Percentiles rank a stretch among this genome's conserved stretches.
Evolutionary conservation across 164 flowering plant genomes (phyloP).

Genomic region (Berberis thunbergii): DNA sequence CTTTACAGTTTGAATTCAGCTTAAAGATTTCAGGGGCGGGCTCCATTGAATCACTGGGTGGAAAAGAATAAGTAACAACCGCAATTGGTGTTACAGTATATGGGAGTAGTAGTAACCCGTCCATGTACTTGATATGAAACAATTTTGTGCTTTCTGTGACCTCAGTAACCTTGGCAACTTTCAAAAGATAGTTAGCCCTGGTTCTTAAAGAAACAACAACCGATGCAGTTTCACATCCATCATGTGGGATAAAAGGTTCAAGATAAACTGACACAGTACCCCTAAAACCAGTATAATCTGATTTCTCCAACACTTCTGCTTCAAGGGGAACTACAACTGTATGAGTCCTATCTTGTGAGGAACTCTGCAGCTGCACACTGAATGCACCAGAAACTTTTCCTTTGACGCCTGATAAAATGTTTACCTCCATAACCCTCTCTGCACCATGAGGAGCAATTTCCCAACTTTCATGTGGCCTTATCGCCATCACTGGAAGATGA

Average conservation of each 20-base stretch:
- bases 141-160: conserved; percentile 24
- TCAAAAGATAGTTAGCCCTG: conserved; percentile 36
- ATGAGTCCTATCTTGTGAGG: conserved; percentile 35
- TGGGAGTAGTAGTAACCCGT: conserved; percentile 65
- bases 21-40: conserved; percentile 13
- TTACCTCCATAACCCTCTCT: conserved; percentile 45
- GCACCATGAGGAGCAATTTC: conserved; percentile 40
- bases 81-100: conserved; percentile 50
- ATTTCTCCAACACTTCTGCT: conserved; percentile 29
- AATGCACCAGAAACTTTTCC: conserved; percentile 46
- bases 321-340: conserved; percentile 64
- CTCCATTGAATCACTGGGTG: conserved; percentile 11
- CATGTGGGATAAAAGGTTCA: conserved; percentile 28
- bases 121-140: conserved; percentile 43
- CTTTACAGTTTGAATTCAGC: conserved; percentile 29
- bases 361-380: conserved; percentile 42
- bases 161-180: conserved; percentile 39
- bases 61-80: conserved; percentile 20
- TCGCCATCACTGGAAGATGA: conserved; percentile 35
- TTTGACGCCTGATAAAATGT: conserved; percentile 27
- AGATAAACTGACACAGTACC: conserved; percentile 37
- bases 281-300: conserved; percentile 16
- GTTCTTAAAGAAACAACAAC: conserved; percentile 48
- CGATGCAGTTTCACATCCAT: conserved; percentile 19
- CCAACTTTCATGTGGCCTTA: conserved; percentile 57